Conservation (phyloP, 768 basidiomycete genomes). For the Rhizopogon salebrosus region DNA sequence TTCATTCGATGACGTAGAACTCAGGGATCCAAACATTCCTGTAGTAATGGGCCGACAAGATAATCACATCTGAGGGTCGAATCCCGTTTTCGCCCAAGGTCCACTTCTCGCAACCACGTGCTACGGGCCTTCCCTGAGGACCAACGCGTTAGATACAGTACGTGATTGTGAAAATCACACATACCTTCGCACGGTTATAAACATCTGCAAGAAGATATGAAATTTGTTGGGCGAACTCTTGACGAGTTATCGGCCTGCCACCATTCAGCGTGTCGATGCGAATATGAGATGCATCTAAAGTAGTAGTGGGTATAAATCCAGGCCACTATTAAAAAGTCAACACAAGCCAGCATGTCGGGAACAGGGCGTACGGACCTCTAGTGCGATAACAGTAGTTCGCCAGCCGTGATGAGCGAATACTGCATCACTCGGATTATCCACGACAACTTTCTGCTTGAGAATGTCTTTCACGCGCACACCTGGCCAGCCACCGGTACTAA, state of each 20-base stretch:
- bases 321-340: slow-evolving; percentile 15
- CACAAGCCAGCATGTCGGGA: background rate
- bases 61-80: slow-evolving; percentile 10
- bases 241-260: slow-evolving; percentile 15
- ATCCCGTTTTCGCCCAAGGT: slow-evolving; percentile 11
- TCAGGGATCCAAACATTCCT: slow-evolving; percentile 24
- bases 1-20: slow-evolving; percentile 21
- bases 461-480: slow-evolving; percentile 17
- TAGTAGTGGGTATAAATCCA: slow-evolving; percentile 7
- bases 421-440: slow-evolving; percentile 16
- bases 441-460: background rate
- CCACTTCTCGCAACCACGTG: slow-evolving; percentile 16
- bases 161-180: background rate
- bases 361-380: slow-evolving; percentile 12
- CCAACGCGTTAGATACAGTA: background rate
- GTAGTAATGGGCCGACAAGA: slow-evolving; percentile 23
- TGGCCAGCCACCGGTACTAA: slow-evolving; percentile 12
- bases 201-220: background rate
- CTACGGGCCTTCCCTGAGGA: background rate
- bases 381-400: slow-evolving; percentile 13
- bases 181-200: background rate
- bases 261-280: slow-evolving; percentile 9
- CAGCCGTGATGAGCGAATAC: slow-evolving; percentile 15
- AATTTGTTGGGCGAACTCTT: slow-evolving; percentile 9
- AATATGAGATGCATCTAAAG: slow-evolving; percentile 5